Percentiles rank a stretch among this genome's conserved stretches.
These are phyloP conservation scores for Fusarium cyanostomum DNA, from an alignment of 2,329 filamentous ascomycete species.

Conservation along the genomic window DNA sequence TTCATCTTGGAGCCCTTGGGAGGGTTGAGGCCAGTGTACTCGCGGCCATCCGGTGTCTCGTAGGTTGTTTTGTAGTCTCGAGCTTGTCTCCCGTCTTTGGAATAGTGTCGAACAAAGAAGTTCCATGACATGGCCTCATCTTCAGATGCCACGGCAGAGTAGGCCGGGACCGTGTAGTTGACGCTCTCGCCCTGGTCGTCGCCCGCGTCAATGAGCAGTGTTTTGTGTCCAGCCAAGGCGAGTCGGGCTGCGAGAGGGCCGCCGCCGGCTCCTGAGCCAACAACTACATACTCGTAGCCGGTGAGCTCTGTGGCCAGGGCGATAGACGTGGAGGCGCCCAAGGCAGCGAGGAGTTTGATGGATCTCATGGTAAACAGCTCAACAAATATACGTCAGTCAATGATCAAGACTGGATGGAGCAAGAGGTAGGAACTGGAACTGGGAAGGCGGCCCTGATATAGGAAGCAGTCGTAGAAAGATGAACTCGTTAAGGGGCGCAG, in stretches of 20 bases:
- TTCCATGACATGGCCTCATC: constrained; percentile 65
- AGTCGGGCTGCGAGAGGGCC: constrained; percentile 67
- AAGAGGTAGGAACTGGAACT: too few species aligned
- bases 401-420: too few species aligned
- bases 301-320: too few species aligned
- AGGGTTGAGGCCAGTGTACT: constrained; percentile 62
- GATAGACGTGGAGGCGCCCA: too few species aligned
- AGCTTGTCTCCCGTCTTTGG: constrained; percentile 58
- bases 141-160: constrained; percentile 60
- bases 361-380: too few species aligned
- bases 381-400: too few species aligned
- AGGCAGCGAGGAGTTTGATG: too few species aligned
- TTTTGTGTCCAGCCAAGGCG: constrained; percentile 67
- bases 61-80: constrained; percentile 62
- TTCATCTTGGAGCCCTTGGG: constrained; percentile 61
- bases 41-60: constrained; percentile 56
- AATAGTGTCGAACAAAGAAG: constrained; percentile 68
- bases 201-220: constrained; percentile 69
- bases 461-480: too few species aligned
- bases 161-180: constrained; percentile 62
- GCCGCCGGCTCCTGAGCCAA: constrained; percentile 68
- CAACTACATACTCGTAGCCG: constrained; percentile 69
- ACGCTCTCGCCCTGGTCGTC: constrained; percentile 61
- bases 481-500: too few species aligned
- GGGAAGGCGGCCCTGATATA: too few species aligned